These are phyloP conservation scores for Dothiorella sarmentorum DNA, from an alignment of 2,329 filamentous ascomycete genomes.

Conservation along the genomic window DNA sequence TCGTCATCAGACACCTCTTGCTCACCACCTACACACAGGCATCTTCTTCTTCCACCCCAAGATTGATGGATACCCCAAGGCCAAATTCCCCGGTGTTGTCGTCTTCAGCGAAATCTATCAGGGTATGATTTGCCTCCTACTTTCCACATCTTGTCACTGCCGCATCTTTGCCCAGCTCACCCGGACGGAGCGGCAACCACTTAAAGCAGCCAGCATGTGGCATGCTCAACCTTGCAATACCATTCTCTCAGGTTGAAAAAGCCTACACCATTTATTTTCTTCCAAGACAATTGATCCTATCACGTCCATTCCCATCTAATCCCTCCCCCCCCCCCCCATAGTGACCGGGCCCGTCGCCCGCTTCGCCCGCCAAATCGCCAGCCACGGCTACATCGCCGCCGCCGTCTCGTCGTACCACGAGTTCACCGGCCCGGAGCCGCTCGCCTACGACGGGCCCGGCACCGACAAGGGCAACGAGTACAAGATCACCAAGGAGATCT, in stretches of 20 bases:
- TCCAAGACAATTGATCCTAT: no score
- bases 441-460: constrained; percentile 82
- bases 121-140: constrained; percentile 64
- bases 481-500: constrained; percentile 80
- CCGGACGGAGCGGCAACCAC: no score
- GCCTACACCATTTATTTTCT: no score
- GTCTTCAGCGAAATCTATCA: constrained; percentile 96
- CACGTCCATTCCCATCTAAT: neutral
- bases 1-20: neutral
- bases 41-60: constrained; percentile 86
- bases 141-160: no score
- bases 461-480: constrained; percentile 84
- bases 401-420: constrained; percentile 91
- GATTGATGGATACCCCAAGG: constrained; percentile 80
- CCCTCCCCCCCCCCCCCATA: constrained; percentile 42
- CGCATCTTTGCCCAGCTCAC: no score
- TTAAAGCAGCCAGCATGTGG: no score
- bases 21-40: constrained; percentile 49
- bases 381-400: constrained; percentile 89
- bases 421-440: constrained; percentile 78
- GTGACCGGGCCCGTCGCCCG: constrained; percentile 87
- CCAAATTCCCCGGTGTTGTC: constrained; percentile 83
- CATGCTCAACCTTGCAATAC: no score
- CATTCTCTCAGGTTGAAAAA: no score
- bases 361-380: constrained; percentile 87